Percentiles rank a stretch among this genome's conserved stretches.
Conservation (phyloP, 169 alveolate species). For the Plasmodium knowlesi region DNA sequence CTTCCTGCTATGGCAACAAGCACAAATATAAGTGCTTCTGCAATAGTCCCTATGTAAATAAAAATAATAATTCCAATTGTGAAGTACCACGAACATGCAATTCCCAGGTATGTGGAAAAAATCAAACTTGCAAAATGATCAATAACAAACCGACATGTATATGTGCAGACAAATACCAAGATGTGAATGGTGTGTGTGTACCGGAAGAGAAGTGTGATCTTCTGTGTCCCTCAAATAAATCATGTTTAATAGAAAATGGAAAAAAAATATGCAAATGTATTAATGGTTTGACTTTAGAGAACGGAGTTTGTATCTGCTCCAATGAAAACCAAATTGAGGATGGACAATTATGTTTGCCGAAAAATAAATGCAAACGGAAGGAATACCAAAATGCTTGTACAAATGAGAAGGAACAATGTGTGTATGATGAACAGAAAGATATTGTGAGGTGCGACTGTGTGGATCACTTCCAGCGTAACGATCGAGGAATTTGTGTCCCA, state of each 20-base stretch:
- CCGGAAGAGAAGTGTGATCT: slow-evolving; percentile 15
- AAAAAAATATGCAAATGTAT: slow-evolving; percentile 23
- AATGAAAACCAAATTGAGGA: background rate
- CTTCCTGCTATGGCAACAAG: slow-evolving; percentile 48
- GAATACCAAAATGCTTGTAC: slow-evolving; percentile 20
- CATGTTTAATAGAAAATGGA: slow-evolving; percentile 14
- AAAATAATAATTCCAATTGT: background rate
- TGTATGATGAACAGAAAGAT: slow-evolving; percentile 24
- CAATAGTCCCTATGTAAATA: slow-evolving; percentile 20
- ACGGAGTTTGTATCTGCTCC: slow-evolving; percentile 14
- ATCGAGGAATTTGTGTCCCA: slow-evolving; percentile 18
- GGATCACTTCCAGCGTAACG: background rate
- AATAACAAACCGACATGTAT: background rate
- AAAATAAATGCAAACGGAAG: slow-evolving; percentile 55
- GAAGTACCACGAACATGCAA: background rate
- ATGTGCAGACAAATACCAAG: slow-evolving; percentile 16
- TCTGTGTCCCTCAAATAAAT: slow-evolving; percentile 38
- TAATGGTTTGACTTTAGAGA: background rate
- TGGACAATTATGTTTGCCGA: slow-evolving; percentile 3
- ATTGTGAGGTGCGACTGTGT: slow-evolving; percentile 17
- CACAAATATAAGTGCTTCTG: slow-evolving; percentile 24
- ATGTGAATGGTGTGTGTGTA: slow-evolving; percentile 35
- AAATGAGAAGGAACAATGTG: slow-evolving; percentile 21
- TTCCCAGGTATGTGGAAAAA: background rate
- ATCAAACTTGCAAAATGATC: slow-evolving; percentile 11